phyloP scores from a whole-genome alignment of 1,284 basidiomycete genomes.

The Golubevia pallescens region DNA sequence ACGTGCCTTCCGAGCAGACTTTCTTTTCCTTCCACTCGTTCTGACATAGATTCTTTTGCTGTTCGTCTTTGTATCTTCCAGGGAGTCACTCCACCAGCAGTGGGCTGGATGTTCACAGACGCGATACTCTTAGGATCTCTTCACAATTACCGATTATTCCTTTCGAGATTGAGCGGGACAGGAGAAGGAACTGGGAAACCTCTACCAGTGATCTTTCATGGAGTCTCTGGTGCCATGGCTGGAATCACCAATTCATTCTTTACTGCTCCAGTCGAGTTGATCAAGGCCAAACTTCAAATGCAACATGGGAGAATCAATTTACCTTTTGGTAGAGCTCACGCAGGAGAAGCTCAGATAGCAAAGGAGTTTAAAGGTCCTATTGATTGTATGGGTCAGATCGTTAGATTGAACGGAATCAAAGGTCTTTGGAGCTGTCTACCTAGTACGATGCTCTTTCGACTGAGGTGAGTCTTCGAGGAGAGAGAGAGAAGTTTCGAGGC shows the following conservation, averaged over 20 bases:
- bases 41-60: no score
- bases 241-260: constrained; percentile 54
- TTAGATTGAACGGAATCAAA: constrained; percentile 22
- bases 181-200: constrained; percentile 23
- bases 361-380: constrained; percentile 33
- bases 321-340: constrained; percentile 6
- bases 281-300: constrained; percentile 61
- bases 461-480: no score
- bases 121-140: constrained; percentile 49
- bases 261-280: constrained; percentile 48
- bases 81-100: constrained; percentile 31
- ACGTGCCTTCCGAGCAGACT: neutral
- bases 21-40: no score
- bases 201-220: constrained; percentile 35
- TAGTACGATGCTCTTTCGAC: constrained; percentile 47
- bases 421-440: constrained; percentile 54
- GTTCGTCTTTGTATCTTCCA: no score
- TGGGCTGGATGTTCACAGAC: constrained; percentile 57
- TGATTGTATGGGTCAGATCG: constrained; percentile 43
- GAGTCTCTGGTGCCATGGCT: constrained; percentile 43
- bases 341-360: neutral
- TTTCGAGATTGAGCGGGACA: constrained; percentile 11
- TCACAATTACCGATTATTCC: constrained; percentile 41
- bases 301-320: constrained; percentile 42
- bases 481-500: no score